These are phyloP conservation scores for Coemansia sp. DNA, from an alignment of 192 early-diverging fungal genomes.

Conservation along the genomic window DNA sequence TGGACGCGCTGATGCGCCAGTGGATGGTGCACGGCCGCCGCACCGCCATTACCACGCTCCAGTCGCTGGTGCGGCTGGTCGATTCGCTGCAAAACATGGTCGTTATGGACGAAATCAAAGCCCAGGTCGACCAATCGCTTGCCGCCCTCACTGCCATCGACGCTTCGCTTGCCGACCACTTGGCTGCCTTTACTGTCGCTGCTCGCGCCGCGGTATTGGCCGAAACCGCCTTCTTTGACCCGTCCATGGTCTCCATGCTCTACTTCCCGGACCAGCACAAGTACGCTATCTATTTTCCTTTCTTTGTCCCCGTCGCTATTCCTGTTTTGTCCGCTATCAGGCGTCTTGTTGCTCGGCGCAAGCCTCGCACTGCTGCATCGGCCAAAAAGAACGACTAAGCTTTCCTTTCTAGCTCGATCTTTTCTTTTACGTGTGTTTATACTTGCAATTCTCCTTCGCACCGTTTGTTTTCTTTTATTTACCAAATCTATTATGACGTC, in stretches of 20 bases:
- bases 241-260: slow-evolving; percentile 94
- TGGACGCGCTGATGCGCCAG: slow-evolving; percentile 70
- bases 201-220: slow-evolving; percentile 64
- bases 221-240: slow-evolving; percentile 95
- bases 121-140: slow-evolving; percentile 59
- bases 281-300: slow-evolving; percentile 94
- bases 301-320: slow-evolving; percentile 86
- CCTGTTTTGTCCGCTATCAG: slow-evolving; percentile 64
- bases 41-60: slow-evolving; percentile 72
- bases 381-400: background rate
- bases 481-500: no score
- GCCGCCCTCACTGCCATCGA: slow-evolving; percentile 37
- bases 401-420: background rate
- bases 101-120: slow-evolving; percentile 81
- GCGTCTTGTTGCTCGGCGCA: slow-evolving; percentile 7
- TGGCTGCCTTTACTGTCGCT: slow-evolving; percentile 59
- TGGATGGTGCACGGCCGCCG: slow-evolving; percentile 72
- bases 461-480: no score
- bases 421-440: background rate
- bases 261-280: slow-evolving; percentile 99
- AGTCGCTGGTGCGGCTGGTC: slow-evolving; percentile 77
- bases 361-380: background rate
- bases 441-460: background rate
- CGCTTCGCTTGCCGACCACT: slow-evolving; percentile 23
- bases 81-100: slow-evolving; percentile 87